These are phyloP conservation scores for Colletotrichum somersetense DNA, from an alignment of 2,329 filamentous ascomycete genomes.

Conservation along the genomic window DNA sequence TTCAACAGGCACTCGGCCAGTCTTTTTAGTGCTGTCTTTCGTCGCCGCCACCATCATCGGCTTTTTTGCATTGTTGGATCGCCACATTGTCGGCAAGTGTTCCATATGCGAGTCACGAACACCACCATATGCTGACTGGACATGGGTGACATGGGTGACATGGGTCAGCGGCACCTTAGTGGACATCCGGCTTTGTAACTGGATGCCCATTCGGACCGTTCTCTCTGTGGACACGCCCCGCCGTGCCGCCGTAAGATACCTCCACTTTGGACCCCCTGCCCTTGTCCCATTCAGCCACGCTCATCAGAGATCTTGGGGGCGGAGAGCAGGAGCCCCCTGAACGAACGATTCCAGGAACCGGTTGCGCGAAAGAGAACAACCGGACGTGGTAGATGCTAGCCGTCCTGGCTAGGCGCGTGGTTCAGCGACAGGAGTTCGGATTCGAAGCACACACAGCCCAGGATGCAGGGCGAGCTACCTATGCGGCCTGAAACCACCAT, in stretches of 20 bases:
- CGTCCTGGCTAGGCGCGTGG: slow-evolving; percentile 30
- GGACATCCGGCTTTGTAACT: background rate
- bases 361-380: slow-evolving; percentile 36
- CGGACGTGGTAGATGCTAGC: slow-evolving; percentile 36
- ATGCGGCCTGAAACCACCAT: slow-evolving; percentile 42
- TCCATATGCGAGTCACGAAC: slow-evolving; percentile 38
- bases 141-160: slow-evolving; percentile 40
- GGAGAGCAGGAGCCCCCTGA: slow-evolving; percentile 37
- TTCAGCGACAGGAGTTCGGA: slow-evolving; percentile 38
- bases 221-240: slow-evolving; percentile 18
- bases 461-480: slow-evolving; percentile 25
- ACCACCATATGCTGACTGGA: slow-evolving; percentile 32
- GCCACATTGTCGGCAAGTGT: slow-evolving; percentile 36
- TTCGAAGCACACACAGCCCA: slow-evolving; percentile 36
- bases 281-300: slow-evolving; percentile 20
- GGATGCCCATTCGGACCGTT: slow-evolving; percentile 36
- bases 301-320: slow-evolving; percentile 41
- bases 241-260: background rate
- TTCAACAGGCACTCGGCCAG: background rate
- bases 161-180: slow-evolving; percentile 34
- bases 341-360: slow-evolving; percentile 38
- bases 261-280: slow-evolving; percentile 22
- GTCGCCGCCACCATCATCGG: slow-evolving; percentile 9
- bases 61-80: slow-evolving; percentile 32
- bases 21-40: slow-evolving; percentile 3